Evolutionary conservation across 257 asterid genomes (phyloP), one percentile per base, ranked within the genome.

Genomic region (Plectranthus barbatus): DNA sequence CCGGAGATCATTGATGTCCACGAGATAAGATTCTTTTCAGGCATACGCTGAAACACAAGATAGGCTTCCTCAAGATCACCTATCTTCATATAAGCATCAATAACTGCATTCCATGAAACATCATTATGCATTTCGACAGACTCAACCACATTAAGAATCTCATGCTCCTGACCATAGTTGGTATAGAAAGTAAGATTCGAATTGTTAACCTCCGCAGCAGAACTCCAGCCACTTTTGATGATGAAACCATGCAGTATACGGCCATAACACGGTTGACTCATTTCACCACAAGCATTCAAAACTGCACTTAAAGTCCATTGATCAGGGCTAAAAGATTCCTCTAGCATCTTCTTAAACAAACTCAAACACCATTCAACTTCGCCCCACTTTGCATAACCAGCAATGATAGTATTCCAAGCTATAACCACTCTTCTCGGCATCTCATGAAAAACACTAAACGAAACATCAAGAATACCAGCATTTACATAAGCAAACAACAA

Each of bases 1-100:
- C 92, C 92, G 1, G 74, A 54, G 46, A 83, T 80, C 86, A 88
- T 78, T 5, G 90, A 80, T 49, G 96, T 86, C 95, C 85, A 88
- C 0, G 90, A 76, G 56, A 83, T 74, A 20, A 86, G 74, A 74
- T 86, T 88, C 53, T 75, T 80, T 23, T 72, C 61, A 7, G 81
- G 85, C 58, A 79, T 63, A 48, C 33, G 55, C 34, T 44, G 74
- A 68, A 88, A 88, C 8, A 54, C 75, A 9, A 51, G 71, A 58
- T 58, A 37, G 0, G 95, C 92, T 65, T 81, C 74, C 2, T 73
- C 59, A 15, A 51, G 45, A 67, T 82, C 57, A 9, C 90, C 95
- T 13, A 81, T 64, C 79, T 79, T 88, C 92, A 85, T 86, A 41
- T 82, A 78, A 74, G 92, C 88, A 76, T 86, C 95, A 17, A 86